phyloP scores from a whole-genome alignment of 371 early-diverging fungal species.

The Mucor racemosus region DNA sequence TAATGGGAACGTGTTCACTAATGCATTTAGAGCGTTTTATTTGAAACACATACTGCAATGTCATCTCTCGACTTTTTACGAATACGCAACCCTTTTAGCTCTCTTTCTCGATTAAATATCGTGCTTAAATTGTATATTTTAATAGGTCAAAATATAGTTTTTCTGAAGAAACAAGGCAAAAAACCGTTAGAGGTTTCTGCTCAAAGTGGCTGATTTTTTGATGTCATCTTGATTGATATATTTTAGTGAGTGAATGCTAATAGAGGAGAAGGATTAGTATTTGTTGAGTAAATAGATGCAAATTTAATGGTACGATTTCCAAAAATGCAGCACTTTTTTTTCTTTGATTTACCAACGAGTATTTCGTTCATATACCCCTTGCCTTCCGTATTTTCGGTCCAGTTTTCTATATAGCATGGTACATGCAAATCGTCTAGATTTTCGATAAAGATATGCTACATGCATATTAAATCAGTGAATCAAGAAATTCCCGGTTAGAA shows the following conservation, averaged over 20 bases:
- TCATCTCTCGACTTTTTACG: neutral
- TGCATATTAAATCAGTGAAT: neutral
- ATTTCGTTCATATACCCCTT: neutral
- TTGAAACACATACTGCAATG: neutral
- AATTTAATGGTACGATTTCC: constrained; percentile 1
- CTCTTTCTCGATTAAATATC: neutral
- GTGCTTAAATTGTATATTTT: neutral
- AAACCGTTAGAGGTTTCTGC: neutral
- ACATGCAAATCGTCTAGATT: neutral
- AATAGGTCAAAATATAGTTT: neutral
- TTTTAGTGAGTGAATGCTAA: no score
- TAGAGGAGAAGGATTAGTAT: neutral
- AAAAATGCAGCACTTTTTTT: neutral
- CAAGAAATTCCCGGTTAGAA: neutral
- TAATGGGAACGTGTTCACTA: neutral
- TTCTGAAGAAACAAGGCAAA: neutral
- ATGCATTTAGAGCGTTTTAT: neutral
- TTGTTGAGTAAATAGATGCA: neutral
- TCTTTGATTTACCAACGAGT: no score
- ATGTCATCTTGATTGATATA: neutral
- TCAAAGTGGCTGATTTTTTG: neutral
- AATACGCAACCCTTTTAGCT: neutral
- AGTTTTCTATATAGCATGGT: neutral
- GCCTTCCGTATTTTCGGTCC: neutral
- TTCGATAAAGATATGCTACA: neutral